Evolutionary conservation across 1,139 yeast species (phyloP).

Genomic region (Protomyces pachydermus): DNA sequence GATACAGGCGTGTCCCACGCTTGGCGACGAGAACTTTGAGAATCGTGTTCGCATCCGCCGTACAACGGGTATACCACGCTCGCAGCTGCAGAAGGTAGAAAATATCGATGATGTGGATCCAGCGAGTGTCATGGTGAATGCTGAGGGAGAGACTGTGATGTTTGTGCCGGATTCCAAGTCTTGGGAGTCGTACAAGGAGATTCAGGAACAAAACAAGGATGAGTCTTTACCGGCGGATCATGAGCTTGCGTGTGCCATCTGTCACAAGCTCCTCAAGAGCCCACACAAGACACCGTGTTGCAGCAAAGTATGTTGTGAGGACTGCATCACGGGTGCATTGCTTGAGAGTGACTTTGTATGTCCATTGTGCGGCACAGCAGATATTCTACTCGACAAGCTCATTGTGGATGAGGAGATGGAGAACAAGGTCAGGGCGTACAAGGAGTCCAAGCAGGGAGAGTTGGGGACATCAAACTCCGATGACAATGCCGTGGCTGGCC

Average conservation of each 20-base stretch:
- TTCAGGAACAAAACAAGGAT: constrained; percentile 47
- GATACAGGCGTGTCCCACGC: constrained; percentile 94
- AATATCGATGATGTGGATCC: constrained; percentile 46
- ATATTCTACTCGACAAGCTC: constrained; percentile 58
- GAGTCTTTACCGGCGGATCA: constrained; percentile 54
- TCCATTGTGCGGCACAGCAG: constrained; percentile 75
- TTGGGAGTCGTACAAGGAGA: constrained; percentile 69
- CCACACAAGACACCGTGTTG: constrained; percentile 93
- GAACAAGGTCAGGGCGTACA: background rate
- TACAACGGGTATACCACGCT: constrained; percentile 96
- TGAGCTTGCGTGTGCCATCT: constrained; percentile 58
- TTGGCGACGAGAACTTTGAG: constrained; percentile 87
- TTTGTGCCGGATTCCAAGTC: constrained; percentile 87
- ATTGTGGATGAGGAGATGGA: background rate
- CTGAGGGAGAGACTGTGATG: constrained; percentile 90
- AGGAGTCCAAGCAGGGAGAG: background rate
- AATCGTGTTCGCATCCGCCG: constrained; percentile 74
- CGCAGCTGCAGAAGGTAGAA: constrained; percentile 77
- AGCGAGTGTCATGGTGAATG: constrained; percentile 78
- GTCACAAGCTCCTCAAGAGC: constrained; percentile 55
- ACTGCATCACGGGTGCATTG: constrained; percentile 63
- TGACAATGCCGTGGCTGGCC: background rate
- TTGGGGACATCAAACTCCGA: background rate
- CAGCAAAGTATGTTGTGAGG: constrained; percentile 52
- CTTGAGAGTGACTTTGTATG: constrained; percentile 84